Conservation (phyloP, 768 basidiomycete genomes). For the Collybiopsis luxurians region DNA sequence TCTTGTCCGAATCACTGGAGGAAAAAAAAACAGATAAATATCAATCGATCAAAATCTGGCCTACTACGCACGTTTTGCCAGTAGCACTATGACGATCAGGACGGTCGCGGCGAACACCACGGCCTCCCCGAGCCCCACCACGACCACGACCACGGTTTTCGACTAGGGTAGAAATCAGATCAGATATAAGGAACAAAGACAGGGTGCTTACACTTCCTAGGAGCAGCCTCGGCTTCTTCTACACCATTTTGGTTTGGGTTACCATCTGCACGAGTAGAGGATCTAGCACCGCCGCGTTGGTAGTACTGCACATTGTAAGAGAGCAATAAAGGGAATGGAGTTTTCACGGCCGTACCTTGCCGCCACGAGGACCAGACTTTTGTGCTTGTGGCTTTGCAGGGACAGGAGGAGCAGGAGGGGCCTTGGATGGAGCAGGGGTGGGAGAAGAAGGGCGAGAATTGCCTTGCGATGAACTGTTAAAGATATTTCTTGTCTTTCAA, state of each 20-base stretch:
- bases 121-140: slow-evolving; percentile 48
- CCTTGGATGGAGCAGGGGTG: slow-evolving; percentile 31
- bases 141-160: slow-evolving; percentile 53
- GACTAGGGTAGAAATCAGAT: slow-evolving; percentile 26
- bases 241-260: slow-evolving; percentile 23
- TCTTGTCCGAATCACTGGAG: slow-evolving; percentile 89
- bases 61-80: slow-evolving; percentile 66
- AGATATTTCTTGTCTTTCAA: slow-evolving; percentile 16
- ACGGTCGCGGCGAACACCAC: slow-evolving; percentile 56
- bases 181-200: slow-evolving; percentile 8
- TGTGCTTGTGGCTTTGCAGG: slow-evolving; percentile 28
- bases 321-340: background rate
- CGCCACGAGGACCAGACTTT: slow-evolving; percentile 33
- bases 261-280: slow-evolving; percentile 12
- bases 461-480: slow-evolving; percentile 34
- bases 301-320: slow-evolving; percentile 37
- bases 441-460: slow-evolving; percentile 42
- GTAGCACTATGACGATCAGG: slow-evolving; percentile 88
- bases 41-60: background rate
- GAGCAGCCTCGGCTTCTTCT: slow-evolving; percentile 20
- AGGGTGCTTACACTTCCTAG: slow-evolving; percentile 32
- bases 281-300: slow-evolving; percentile 37
- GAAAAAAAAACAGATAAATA: slow-evolving; percentile 15
- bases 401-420: slow-evolving; percentile 25
- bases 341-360: background rate